Evolutionary conservation across 306 rosid species (phyloP).

Genomic region (Carpinus viminea): DNA sequence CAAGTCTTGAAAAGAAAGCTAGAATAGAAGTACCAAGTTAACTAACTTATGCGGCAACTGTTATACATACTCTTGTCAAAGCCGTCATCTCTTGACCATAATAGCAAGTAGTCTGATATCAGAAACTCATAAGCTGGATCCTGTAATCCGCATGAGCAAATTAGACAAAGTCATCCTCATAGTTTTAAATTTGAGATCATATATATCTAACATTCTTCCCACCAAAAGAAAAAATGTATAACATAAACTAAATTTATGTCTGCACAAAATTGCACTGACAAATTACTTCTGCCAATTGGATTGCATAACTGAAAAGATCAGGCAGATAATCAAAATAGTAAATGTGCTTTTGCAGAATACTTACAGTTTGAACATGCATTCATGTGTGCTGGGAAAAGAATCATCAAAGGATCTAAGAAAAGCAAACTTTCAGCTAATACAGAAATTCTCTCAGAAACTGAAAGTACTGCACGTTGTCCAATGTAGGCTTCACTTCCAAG

Average conservation of each 20-base stretch:
- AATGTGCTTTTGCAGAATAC: conserved; percentile 32
- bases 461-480: conserved; percentile 72
- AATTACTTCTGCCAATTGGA: not conserved
- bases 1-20: not conserved
- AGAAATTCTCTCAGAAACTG: conserved; percentile 70
- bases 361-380: conserved; percentile 76
- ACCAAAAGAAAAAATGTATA: not conserved
- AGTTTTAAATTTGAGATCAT: not conserved
- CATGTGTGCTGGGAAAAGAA: conserved; percentile 65
- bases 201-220: not conserved
- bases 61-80: conserved; percentile 56
- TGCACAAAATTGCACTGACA: not conserved
- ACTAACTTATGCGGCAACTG: conserved; percentile 14
- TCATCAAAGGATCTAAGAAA: conserved; percentile 87
- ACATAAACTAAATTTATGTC: not conserved
- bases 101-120: conserved; percentile 63
- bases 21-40: conserved; percentile 6
- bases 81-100: conserved; percentile 72
- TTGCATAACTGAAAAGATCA: not conserved
- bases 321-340: conserved; percentile 1
- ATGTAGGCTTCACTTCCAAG: conserved; percentile 70
- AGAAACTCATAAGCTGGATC: conserved; percentile 87
- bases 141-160: conserved; percentile 45
- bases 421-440: conserved; percentile 73
- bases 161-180: conserved; percentile 6